Evolutionary conservation across 352 stramenopile genomes (phyloP).

Genomic region (Hyphochytrium catenoides): DNA sequence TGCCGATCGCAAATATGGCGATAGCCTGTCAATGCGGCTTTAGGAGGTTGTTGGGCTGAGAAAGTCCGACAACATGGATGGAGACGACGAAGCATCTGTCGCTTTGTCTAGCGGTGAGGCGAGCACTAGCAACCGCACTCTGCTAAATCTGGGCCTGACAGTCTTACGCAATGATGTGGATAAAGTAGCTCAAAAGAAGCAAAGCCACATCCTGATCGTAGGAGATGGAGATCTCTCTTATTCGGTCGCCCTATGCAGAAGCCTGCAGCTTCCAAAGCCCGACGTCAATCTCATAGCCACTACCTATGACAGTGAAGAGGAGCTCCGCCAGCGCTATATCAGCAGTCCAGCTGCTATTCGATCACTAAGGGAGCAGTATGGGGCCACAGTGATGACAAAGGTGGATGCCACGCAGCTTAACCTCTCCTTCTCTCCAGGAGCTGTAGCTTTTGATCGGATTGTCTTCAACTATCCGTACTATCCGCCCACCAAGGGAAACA

Average conservation of each 20-base stretch:
- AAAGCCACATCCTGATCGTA: conserved; percentile 36
- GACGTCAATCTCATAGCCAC: conserved; percentile 19
- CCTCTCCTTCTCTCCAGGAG: conserved; percentile 9
- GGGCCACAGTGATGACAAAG: conserved; percentile 26
- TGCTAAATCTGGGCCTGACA: too few species aligned
- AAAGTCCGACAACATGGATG: too few species aligned
- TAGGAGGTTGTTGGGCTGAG: too few species aligned
- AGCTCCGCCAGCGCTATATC: conserved; percentile 48
- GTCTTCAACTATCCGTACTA: conserved; percentile 63
- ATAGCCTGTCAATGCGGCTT: too few species aligned
- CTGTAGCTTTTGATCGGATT: conserved; percentile 24
- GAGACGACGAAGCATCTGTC: too few species aligned
- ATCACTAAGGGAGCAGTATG: conserved; percentile 18
- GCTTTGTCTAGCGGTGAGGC: too few species aligned
- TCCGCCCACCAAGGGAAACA: conserved; percentile 34
- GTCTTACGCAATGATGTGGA: too few species aligned
- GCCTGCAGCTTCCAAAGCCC: conserved; percentile 27
- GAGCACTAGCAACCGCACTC: too few species aligned
- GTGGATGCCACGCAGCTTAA: conserved; percentile 42
- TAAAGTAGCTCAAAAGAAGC: too few species aligned
- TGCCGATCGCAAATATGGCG: too few species aligned
- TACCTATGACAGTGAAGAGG: conserved; percentile 28
- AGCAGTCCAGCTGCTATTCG: conserved; percentile 21
- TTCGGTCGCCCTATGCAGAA: conserved; percentile 13
- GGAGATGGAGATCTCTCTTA: conserved; percentile 64